Conservation (phyloP, 1,284 basidiomycete genomes). For the Ganoderma lucidum region DNA sequence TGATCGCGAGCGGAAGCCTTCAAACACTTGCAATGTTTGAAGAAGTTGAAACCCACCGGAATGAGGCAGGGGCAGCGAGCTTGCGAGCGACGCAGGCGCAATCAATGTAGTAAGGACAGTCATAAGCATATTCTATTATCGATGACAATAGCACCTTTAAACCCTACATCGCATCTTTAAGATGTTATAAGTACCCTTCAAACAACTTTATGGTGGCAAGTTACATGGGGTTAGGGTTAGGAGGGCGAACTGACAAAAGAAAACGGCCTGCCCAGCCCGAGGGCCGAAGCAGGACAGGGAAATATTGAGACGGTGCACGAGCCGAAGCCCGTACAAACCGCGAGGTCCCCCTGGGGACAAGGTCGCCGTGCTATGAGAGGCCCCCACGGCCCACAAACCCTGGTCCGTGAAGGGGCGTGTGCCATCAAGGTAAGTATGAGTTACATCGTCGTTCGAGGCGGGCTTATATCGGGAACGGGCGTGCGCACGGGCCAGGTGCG, state of each 20-base stretch:
- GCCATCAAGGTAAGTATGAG: constrained; percentile 50
- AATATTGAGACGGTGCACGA: constrained; percentile 76
- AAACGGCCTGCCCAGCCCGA: constrained; percentile 43
- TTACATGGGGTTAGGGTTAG: constrained; percentile 41
- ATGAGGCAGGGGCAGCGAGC: no score
- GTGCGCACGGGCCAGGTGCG: constrained; percentile 4
- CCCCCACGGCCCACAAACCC: constrained; percentile 51
- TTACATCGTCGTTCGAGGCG: constrained; percentile 17
- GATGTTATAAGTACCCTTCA: neutral
- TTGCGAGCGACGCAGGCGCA: no score
- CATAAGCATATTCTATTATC: neutral
- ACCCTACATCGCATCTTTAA: no score
- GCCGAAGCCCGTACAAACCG: constrained; percentile 70
- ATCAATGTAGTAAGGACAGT: neutral
- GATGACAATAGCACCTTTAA: neutral
- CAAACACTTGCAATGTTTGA: no score
- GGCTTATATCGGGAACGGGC: neutral
- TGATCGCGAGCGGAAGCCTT: no score
- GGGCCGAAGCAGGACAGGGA: constrained; percentile 66
- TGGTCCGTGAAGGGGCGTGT: constrained; percentile 44
- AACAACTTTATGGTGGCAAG: neutral
- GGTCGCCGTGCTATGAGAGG: constrained; percentile 75
- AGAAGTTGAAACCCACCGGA: no score
- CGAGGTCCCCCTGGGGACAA: constrained; percentile 55
- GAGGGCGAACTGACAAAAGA: constrained; percentile 33